Conservation (phyloP, 2,329 filamentous ascomycete genomes). For the Pseudofabraea citricarpa region DNA sequence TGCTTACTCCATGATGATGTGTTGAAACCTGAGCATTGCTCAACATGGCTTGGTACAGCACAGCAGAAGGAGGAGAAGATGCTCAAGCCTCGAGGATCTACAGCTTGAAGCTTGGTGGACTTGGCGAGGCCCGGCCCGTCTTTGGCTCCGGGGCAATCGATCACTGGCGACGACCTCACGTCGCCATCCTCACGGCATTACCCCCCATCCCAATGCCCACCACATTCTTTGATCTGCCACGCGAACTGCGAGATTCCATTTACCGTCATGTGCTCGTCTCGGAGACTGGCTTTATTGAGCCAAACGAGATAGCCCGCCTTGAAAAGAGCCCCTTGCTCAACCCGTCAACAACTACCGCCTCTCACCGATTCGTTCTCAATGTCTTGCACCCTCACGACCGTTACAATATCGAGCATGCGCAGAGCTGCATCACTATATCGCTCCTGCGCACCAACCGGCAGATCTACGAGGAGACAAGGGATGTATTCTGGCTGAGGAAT, state of each 20-base stretch:
- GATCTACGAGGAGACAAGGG: constrained; percentile 14
- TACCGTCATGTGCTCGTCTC: constrained; percentile 7
- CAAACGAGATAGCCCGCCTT: neutral
- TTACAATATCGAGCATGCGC: neutral
- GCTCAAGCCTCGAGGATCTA: no score
- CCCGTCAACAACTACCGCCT: constrained; percentile 1
- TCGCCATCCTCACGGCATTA: no score
- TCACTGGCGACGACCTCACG: no score
- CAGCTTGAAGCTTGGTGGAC: no score
- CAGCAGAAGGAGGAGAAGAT: no score
- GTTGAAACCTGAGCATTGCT: no score
- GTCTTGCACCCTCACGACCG: neutral
- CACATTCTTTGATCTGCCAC: constrained; percentile 10
- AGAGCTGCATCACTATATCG: constrained; percentile 11
- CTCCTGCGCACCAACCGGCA: constrained; percentile 16
- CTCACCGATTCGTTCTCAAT: neutral
- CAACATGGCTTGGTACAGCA: no score
- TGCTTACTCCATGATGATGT: no score
- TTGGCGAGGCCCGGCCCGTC: no score
- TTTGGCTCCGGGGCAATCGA: no score
- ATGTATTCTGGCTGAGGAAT: constrained; percentile 15
- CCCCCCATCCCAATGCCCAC: constrained; percentile 10
- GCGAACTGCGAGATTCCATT: constrained; percentile 13
- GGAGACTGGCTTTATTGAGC: constrained; percentile 1
- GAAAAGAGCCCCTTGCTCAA: neutral